Conservation (phyloP, 495 filamentous ascomycete genomes). For the Platismatia glauca region DNA sequence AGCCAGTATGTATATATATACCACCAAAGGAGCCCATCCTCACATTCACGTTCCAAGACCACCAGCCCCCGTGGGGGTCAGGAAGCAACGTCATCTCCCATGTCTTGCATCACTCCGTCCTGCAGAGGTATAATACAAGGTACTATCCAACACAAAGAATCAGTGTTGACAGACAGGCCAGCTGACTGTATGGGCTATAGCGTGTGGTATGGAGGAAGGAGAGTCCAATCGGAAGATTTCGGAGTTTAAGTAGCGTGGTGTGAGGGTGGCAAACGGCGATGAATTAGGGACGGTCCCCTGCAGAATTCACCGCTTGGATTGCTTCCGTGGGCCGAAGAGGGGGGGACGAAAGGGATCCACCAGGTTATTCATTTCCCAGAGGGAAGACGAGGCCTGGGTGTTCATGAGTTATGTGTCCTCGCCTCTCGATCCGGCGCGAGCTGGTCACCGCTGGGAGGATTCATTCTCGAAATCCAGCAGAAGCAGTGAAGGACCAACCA, state of each 20-base stretch:
- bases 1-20: background rate
- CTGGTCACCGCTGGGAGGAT: no score
- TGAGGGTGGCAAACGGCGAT: background rate
- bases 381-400: no score
- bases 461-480: no score
- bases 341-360: no score
- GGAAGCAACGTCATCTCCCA: background rate
- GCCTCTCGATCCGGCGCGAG: no score
- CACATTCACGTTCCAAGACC: background rate
- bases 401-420: no score
- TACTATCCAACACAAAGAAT: background rate
- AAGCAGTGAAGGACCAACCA: no score
- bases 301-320: no score
- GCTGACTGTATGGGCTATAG: background rate
- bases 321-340: no score
- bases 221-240: background rate
- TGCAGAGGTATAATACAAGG: background rate
- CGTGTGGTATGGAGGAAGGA: background rate
- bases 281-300: no score
- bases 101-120: background rate
- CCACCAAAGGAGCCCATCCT: background rate
- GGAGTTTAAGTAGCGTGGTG: background rate
- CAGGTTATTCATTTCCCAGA: no score
- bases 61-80: background rate
- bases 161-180: background rate